phyloP scores from a whole-genome alignment of 441 rosid species.

The Populus hybrid region DNA sequence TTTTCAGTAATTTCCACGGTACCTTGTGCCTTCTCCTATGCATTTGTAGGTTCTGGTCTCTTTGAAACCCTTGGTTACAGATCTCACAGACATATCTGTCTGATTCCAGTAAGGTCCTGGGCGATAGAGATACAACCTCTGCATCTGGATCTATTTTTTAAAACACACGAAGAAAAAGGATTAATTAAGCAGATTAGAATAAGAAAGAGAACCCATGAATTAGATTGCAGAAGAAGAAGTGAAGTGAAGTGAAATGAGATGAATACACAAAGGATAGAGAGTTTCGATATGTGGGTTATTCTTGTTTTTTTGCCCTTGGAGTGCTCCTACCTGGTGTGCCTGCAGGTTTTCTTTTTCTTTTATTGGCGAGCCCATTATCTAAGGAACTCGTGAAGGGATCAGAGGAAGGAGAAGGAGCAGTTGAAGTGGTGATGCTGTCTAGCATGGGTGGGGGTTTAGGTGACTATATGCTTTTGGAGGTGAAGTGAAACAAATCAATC shows the following conservation, averaged over 20 bases:
- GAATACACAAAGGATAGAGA: neutral
- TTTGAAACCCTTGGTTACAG: conserved; percentile 93
- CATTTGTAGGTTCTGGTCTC: conserved; percentile 96
- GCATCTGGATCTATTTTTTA: conserved; percentile 73
- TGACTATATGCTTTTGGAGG: conserved; percentile 28
- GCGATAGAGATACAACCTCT: conserved; percentile 89
- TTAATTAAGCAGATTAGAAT: neutral
- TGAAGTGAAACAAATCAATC: conserved; percentile 28
- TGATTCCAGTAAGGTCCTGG: conserved; percentile 73
- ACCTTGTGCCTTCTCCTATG: conserved; percentile 90
- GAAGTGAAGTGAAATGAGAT: neutral
- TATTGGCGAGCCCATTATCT: conserved; percentile 56
- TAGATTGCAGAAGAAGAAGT: neutral
- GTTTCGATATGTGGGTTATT: neutral
- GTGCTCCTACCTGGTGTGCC: conserved; percentile 77
- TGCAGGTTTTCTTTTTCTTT: conserved; percentile 83
- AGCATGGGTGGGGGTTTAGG: conserved; percentile 33
- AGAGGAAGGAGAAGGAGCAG: conserved; percentile 48
- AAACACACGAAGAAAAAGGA: neutral
- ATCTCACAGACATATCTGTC: conserved; percentile 90
- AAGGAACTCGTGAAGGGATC: conserved; percentile 41
- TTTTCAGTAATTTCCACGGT: conserved; percentile 90
- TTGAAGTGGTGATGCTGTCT: conserved; percentile 22
- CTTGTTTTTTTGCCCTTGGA: neutral
- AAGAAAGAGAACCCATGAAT: neutral